A percentile compares a stretch with the other conserved stretches of the same genome.
These are phyloP conservation scores for apple (Malus domestica) DNA, from an alignment of 306 rosid species.

Conservation along the genomic window ASM211411v1 NC_041791.1:12716001-12716500, in stretches of 20 bases:
- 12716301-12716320: not conserved
- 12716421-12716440: slow-evolving; percentile 5
- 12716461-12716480: slow-evolving; percentile 85
- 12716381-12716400: not conserved
- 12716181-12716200: not conserved
- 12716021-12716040: not conserved
- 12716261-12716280: not conserved
- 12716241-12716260: not conserved
- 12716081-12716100: not conserved
- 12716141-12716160: too few species aligned
- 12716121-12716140: not conserved
- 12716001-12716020: not conserved
- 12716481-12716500: slow-evolving; percentile 95
- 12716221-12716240: not conserved
- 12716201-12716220: not conserved
- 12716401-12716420: not conserved
- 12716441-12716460: slow-evolving; percentile 84
- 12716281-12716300: not conserved
- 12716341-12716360: not conserved
- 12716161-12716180: not conserved
- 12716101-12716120: too few species aligned
- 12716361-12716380: not conserved
- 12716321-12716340: not conserved
- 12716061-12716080: not conserved
- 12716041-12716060: not conserved